Evolutionary conservation across 1,284 basidiomycete species (phyloP), one percentile per base, ranked within the genome.

Genomic region (Peniophora sp.): DNA sequence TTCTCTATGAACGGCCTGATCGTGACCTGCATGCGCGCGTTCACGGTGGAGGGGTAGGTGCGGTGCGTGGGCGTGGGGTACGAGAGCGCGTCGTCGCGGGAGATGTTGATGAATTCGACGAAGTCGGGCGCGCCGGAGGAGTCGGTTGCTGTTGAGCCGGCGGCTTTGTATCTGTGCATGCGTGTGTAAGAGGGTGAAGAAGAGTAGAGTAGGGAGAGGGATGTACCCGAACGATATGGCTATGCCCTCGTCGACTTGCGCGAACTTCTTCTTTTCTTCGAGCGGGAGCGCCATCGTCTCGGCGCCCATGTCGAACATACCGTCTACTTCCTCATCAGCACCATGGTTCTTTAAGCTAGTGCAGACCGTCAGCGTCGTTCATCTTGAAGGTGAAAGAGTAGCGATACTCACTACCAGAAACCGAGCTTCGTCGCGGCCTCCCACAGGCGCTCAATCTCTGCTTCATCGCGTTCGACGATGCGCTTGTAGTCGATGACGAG

Each of bases 241-340:
- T 12, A 32, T 12, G 11, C 69, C 69, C 2, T 54, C 51, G 52
- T 70, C 64, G 27, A 67, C 68, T 47, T 68, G 68, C 50, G 68
- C 67, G 52, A 58, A 70, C 48, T 62, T 58, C 58, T 68, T 58
- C 49, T 70, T 67, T 51, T 70, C 68, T 23, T 64, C 64, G 8
- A 64, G 45, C 0, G 67, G 65, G 0, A 70, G 59, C 0, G 48
- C 44, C 57, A 71, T 66, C 0, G 65, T 68, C 51, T 64, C 62
- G 11, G 59, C 55, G 8, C 69, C 68, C 59, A 69, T 60, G 1
- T 61, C 62, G 48, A 69, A 68, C 64, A 70, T 67, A 9, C 54
- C 57, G 24, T 64, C 53, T 2, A 60, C 65, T 24, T 63, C 61
- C 11, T 51, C 58, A 18, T 68, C 64, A n/a, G 58, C 61, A 6